phyloP scores from a whole-genome alignment of 768 basidiomycete species.

The Boletus patriciae region DNA sequence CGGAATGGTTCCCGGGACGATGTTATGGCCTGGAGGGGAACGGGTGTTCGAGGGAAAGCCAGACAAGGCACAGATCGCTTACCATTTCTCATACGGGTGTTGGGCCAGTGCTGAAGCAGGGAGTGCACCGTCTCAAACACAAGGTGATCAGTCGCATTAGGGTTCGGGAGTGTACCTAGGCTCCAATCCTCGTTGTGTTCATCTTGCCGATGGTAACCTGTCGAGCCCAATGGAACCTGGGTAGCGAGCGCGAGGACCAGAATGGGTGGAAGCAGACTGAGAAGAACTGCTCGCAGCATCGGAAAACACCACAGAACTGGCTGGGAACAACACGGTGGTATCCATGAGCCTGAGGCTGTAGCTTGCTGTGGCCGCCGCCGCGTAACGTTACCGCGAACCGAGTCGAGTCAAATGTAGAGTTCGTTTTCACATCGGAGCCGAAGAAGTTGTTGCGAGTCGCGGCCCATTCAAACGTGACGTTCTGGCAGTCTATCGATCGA shows the following conservation, averaged over 20 bases:
- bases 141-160: constrained; percentile 28
- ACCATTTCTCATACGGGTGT: constrained; percentile 49
- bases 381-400: too few species aligned
- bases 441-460: too few species aligned
- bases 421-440: too few species aligned
- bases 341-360: too few species aligned
- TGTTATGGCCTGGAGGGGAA: constrained; percentile 18
- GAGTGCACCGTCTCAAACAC: constrained; percentile 28
- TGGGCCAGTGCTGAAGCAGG: constrained; percentile 45
- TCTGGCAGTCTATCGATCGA: too few species aligned
- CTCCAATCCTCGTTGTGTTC: constrained; percentile 16
- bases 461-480: too few species aligned
- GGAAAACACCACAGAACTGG: not conserved
- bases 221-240: constrained; percentile 14
- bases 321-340: not conserved
- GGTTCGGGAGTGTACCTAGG: constrained; percentile 21
- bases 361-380: too few species aligned
- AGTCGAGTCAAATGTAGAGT: too few species aligned
- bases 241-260: not conserved
- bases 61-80: constrained; percentile 2
- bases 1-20: constrained; percentile 35
- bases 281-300: constrained; percentile 1
- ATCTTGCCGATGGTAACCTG: not conserved
- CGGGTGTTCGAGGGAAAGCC: constrained; percentile 17
- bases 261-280: not conserved